Evolutionary conservation across 495 filamentous ascomycete species (phyloP), one percentile per base, ranked within the genome.

Genomic region (Talaromyces borbonicus): DNA sequence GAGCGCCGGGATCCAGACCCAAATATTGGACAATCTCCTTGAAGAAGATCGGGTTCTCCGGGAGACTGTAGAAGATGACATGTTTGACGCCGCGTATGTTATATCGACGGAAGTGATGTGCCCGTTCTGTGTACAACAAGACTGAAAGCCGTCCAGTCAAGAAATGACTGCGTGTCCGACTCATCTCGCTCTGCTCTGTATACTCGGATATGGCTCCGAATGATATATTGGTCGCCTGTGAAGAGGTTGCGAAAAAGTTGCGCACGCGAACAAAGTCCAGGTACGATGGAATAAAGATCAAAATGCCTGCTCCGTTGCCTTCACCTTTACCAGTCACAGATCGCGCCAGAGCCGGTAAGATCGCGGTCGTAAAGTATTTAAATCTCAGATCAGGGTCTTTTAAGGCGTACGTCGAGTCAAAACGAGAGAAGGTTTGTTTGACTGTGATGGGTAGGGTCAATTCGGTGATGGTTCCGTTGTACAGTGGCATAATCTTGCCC

Each of bases 131-230:
- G 62, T 97, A 97, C 14, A 98, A 69, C 27, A 98, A 65, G 16
- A 96, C 74, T 27, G 80, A 80, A 53, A 95, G 84, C 22, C 85
- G 72, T 4, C 90, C 90, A 35, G 64, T 81, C 47, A 88, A 61
- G 65, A 98, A 97, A 55, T 96, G 86, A 11, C 84, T 86, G 6
- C 90, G 73, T 15, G 93, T 86, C 15, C 90, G 81, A 22, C 83
- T 79, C 31, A 88, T 79, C 43, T 90, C 87, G 12, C 77, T 71
- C 4, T 79, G 63, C 32, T 82, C 73, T 0, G 86, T 83, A 61
- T 98, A 95, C 59, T 98, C 92, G 45, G 84, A 88, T 37, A 98
- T 81, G 11, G 77, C 75, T 41, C 85, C 90, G 59, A 95, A 94
- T 8, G 85, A 83, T 45, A 95, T 57, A 46, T 73, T 71, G 46